phyloP scores from a whole-genome alignment of 371 early-diverging fungal species.

The Cokeromyces recurvatus region DNA sequence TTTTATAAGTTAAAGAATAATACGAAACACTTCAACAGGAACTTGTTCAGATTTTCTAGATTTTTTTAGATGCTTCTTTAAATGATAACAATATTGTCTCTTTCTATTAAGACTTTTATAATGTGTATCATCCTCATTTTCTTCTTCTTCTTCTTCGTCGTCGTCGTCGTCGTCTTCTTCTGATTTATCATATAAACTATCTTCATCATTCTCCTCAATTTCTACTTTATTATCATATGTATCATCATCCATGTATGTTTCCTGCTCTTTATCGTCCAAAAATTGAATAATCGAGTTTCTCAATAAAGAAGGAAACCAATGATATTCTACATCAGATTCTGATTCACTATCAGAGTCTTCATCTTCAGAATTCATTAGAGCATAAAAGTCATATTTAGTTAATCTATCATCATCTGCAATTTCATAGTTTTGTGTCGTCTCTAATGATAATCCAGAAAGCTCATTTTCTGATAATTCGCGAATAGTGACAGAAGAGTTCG shows the following conservation, averaged over 20 bases:
- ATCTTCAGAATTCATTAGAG: constrained; percentile 13
- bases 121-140: background rate
- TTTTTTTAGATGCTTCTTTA: constrained; percentile 2
- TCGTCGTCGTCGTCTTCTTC: constrained; percentile 5
- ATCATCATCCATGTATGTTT: constrained; percentile 4
- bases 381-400: constrained; percentile 15
- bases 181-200: background rate
- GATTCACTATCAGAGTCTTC: constrained; percentile 8
- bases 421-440: constrained; percentile 9
- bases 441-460: background rate
- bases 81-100: background rate
- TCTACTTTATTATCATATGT: background rate
- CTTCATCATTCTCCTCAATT: constrained; percentile 1
- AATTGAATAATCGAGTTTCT: constrained; percentile 13
- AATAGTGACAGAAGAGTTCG: constrained; percentile 1
- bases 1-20: constrained; percentile 1
- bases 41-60: constrained; percentile 12
- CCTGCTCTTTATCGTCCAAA: constrained; percentile 13
- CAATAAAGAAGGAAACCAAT: constrained; percentile 24
- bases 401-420: constrained; percentile 15
- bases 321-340: constrained; percentile 19
- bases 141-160: background rate
- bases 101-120: background rate
- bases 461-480: constrained; percentile 17
- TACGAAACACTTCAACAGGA: constrained; percentile 14